Base-by-base conservation (phyloP, 2,329 filamentous ascomycete species). In the Keithomyces neogunnii region DNA sequence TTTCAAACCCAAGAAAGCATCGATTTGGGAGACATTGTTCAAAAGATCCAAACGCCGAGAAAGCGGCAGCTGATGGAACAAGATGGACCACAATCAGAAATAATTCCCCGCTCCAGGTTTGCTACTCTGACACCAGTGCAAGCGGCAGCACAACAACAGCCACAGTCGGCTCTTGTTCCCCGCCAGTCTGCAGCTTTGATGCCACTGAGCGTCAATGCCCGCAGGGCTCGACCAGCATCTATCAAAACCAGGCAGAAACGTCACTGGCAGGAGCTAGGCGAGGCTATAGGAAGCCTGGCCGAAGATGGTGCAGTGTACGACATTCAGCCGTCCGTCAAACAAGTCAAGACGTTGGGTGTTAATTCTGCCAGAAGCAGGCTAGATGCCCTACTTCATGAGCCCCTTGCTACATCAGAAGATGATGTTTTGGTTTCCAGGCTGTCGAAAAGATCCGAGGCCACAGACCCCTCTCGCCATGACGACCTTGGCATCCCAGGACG, bases 1-100 rank as follows among this genome's bases (percentile, higher is more conserved):
- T 53, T 73, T 53, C 58, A 66, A 26, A 68, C 73, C 1, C 70
- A 77, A 40, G 81, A 82, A 48, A 85, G 80, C 50, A 71, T 85
- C 48, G 82, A 86, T 59, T 69, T 86, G 1, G 69, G 64, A 11
- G 63, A 68, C 13, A 63, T 66, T 39, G 62, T 55, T 7, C 62
- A 65, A 33, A 60, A 50, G 39, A 58, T 69, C n/a, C 56, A 59
- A 29, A 71, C 68, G 1, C 69, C 69, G 2, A 61, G 68, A 44
- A 70, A 71, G 51, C 64, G 62, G 8, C 66, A 61, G 26, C 55
- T 59, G 4, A 33, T 60, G 10, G 60, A 64, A 36, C 53, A 56
- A 28, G 48, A 49, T 3, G 55, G 51, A n/a, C 45, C 47, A 4
- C 44, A 52, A 36, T 50, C 50, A 31, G 50, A 54, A 33, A 48